phyloP scores from a whole-genome alignment of 495 filamentous ascomycete genomes.

The Aspergillus bridgeri region DNA sequence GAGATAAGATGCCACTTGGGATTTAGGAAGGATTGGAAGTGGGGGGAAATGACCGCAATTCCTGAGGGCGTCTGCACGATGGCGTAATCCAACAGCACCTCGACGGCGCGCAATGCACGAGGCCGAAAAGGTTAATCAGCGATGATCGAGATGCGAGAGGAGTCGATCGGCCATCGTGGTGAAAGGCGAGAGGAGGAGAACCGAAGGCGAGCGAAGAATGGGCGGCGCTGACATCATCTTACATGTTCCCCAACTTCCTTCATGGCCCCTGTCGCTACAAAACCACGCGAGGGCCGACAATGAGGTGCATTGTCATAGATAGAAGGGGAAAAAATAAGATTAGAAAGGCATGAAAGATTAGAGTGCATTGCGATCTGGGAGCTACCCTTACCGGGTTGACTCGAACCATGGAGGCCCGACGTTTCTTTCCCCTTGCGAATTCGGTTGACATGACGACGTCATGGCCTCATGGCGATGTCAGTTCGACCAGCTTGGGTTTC shows the following conservation, averaged over 20 bases:
- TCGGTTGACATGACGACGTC: neutral
- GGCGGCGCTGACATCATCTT: neutral
- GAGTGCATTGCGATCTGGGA: too few species aligned
- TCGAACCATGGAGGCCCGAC: too few species aligned
- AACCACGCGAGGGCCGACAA: neutral
- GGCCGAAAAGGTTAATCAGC: slow-evolving; percentile 12
- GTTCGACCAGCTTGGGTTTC: neutral
- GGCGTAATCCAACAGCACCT: slow-evolving; percentile 21
- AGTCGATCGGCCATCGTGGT: neutral
- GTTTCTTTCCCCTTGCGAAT: neutral
- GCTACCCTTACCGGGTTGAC: too few species aligned
- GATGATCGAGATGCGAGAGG: neutral
- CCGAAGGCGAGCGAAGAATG: too few species aligned
- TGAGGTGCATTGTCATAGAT: neutral
- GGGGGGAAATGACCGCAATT: neutral
- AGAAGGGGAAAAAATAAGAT: neutral
- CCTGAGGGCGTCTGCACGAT: slow-evolving; percentile 15
- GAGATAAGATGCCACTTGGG: too few species aligned
- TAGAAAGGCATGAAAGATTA: neutral
- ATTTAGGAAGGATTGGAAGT: neutral
- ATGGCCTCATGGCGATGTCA: neutral
- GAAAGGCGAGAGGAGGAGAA: neutral
- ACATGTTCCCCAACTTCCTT: neutral
- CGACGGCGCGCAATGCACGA: slow-evolving; percentile 17
- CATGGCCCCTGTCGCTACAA: neutral